These are phyloP conservation scores for Capniomyces stellatus DNA, from an alignment of 371 early-diverging fungal species.

Conservation along the genomic window DNA sequence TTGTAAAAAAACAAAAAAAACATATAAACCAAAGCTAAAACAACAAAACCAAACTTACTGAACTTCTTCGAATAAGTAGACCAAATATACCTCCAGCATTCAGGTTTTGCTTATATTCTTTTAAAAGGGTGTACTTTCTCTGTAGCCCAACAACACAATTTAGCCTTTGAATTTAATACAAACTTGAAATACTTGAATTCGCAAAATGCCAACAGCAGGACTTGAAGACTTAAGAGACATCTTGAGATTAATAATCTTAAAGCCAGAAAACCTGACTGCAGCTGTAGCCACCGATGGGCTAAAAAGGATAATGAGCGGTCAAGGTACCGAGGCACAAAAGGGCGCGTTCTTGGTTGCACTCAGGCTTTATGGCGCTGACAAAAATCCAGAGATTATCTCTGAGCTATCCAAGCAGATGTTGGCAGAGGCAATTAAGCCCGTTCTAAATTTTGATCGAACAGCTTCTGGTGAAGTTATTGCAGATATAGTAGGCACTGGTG, in stretches of 20 bases:
- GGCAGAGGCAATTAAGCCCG: constrained; percentile 33
- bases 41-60: too few species aligned
- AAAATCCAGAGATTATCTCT: constrained; percentile 59
- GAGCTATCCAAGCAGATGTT: constrained; percentile 50
- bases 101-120: too few species aligned
- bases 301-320: constrained; percentile 52
- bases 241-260: constrained; percentile 37
- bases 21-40: too few species aligned
- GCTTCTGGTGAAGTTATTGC: constrained; percentile 24
- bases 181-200: too few species aligned
- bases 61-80: too few species aligned
- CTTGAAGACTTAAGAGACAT: too few species aligned
- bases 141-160: too few species aligned
- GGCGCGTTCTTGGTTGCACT: constrained; percentile 66
- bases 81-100: too few species aligned
- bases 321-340: constrained; percentile 62
- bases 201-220: too few species aligned
- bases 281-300: constrained; percentile 43
- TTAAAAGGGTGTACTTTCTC: too few species aligned
- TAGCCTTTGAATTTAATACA: too few species aligned
- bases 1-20: too few species aligned
- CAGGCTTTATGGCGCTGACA: constrained; percentile 46
- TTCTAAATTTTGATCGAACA: constrained; percentile 28
- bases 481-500: constrained; percentile 96
- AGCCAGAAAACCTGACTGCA: constrained; percentile 43